Evolutionary conservation across 192 early-diverging fungal species (phyloP).

Genomic region (Tieghemiomyces parasiticus): DNA sequence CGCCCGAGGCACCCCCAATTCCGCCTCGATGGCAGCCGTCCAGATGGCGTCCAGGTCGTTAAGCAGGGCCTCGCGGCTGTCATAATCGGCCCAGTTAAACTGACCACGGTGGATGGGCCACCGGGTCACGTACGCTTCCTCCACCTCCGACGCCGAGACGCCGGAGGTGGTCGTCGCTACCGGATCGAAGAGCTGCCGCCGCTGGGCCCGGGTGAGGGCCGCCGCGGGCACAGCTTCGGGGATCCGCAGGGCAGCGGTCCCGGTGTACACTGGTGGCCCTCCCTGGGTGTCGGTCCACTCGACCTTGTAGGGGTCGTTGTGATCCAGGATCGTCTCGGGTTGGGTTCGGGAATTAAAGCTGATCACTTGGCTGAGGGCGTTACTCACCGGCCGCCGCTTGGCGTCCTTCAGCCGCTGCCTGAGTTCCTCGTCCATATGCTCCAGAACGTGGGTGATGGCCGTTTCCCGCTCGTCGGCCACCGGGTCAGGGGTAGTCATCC

Average conservation of each 20-base stretch:
- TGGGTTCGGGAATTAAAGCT: slow-evolving; percentile 51
- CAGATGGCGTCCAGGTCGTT: slow-evolving; percentile 71
- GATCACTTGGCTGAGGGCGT: slow-evolving; percentile 53
- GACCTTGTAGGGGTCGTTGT: slow-evolving; percentile 83
- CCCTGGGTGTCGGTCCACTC: slow-evolving; percentile 56
- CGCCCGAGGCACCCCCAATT: slow-evolving; percentile 44
- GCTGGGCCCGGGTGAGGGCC: slow-evolving; percentile 19
- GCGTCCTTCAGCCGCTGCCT: slow-evolving; percentile 63
- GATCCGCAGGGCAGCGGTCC: slow-evolving; percentile 12
- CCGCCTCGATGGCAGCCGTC: slow-evolving; percentile 47
- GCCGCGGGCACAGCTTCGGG: not conserved
- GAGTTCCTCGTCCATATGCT: slow-evolving; percentile 47
- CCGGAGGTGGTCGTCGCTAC: not conserved
- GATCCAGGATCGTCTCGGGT: slow-evolving; percentile 60
- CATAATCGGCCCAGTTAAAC: slow-evolving; percentile 62
- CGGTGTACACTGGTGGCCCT: slow-evolving; percentile 34
- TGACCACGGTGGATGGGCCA: slow-evolving; percentile 71
- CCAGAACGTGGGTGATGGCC: slow-evolving; percentile 15
- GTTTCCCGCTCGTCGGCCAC: slow-evolving; percentile 17
- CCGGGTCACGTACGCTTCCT: slow-evolving; percentile 25
- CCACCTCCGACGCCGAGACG: not conserved
- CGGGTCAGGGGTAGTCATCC: slow-evolving; percentile 14
- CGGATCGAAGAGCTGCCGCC: slow-evolving; percentile 18
- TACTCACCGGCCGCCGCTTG: slow-evolving; percentile 62
- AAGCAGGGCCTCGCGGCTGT: slow-evolving; percentile 40